Evolutionary conservation across 495 filamentous ascomycete genomes (phyloP), one percentile per base, ranked within the genome.

Genomic region (Aspergillus asperescens): DNA sequence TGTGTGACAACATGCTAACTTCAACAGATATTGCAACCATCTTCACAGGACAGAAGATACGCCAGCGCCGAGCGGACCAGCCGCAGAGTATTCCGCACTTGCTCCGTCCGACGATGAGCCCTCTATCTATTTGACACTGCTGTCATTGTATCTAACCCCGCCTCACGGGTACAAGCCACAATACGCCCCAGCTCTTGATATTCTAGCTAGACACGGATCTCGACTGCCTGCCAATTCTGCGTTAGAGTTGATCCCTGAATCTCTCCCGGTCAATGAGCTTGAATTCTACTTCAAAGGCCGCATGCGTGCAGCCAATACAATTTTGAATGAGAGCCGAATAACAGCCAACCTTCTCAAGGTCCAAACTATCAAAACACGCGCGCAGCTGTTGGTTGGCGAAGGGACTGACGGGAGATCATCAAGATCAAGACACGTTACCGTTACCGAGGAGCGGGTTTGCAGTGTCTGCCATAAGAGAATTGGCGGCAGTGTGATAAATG

Each of bases 211-310:
- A 54, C 93, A 98, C 59, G 93, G 93, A 41, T 89, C 91, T 19
- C 86, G 93, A 12, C 80, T 98, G 19, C 90, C 95, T 0, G 89
- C 93, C 3, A 80, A 83, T 12, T 87, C 87, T 10, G 92, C 91
- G 0, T 77, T 98, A 4, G 81, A 83, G 9, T 73, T 97, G 22
- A 88, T 98, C n/a, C 93, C 93, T 0, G 79, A 88, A 48, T 66
- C 78, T 5, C 77, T 96, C 4, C 84, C 88, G 7, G 78, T 96
- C 16, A 73, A 79, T 37, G 80, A 94, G 32, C 83, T 98, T 4
- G 88, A 92, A 61, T 85, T 83, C 9, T 98, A 98, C 67, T 97
- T 98, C 76, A 83, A 83, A 44, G 89, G 90, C 19, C 82, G 90
- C 18, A 95, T 97, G 62, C 85, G 94, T 25, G 81, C 82, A n/a